phyloP scores from a whole-genome alignment of 2,329 filamentous ascomycete species.

The Fusarium oxysporum region DNA sequence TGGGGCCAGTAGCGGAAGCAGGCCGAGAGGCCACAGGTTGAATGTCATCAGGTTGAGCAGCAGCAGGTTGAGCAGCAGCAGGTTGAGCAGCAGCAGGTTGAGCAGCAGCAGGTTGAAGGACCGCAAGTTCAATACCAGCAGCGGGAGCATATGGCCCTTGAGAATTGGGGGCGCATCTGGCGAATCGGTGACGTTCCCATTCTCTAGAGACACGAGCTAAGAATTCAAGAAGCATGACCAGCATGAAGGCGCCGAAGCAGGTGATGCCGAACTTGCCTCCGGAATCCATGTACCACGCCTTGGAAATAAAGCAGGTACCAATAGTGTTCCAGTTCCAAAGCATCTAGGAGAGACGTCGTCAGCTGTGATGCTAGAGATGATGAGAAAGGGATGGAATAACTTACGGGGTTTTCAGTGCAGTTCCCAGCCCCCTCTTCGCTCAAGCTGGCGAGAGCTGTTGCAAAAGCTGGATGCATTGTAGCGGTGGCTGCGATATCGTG shows the following conservation, averaged over 20 bases:
- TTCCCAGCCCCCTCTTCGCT: background rate
- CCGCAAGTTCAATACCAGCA: background rate
- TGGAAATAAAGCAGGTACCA: slow-evolving; percentile 76
- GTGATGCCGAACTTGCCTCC: slow-evolving; percentile 80
- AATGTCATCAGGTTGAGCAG: background rate
- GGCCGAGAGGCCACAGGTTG: background rate
- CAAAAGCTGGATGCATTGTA: slow-evolving; percentile 38
- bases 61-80: background rate
- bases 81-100: background rate
- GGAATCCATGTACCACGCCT: slow-evolving; percentile 76
- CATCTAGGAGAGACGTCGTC: slow-evolving; percentile 65
- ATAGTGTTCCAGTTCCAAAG: slow-evolving; percentile 83
- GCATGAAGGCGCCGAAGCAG: slow-evolving; percentile 81
- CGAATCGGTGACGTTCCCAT: slow-evolving; percentile 75
- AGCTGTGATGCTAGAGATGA: background rate
- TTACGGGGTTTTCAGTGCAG: slow-evolving; percentile 37
- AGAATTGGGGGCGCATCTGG: slow-evolving; percentile 58
- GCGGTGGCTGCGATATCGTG: slow-evolving; percentile 25
- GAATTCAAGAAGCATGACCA: slow-evolving; percentile 78
- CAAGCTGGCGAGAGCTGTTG: slow-evolving; percentile 16
- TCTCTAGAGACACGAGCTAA: slow-evolving; percentile 78
- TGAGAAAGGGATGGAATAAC: slow-evolving; percentile 7
- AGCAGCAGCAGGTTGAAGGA: background rate
- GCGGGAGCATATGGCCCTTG: slow-evolving; percentile 21
- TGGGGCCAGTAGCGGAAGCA: slow-evolving; percentile 19